Conservation (phyloP, 345 rosid species). For the Eucalyptus dawsonii region DNA sequence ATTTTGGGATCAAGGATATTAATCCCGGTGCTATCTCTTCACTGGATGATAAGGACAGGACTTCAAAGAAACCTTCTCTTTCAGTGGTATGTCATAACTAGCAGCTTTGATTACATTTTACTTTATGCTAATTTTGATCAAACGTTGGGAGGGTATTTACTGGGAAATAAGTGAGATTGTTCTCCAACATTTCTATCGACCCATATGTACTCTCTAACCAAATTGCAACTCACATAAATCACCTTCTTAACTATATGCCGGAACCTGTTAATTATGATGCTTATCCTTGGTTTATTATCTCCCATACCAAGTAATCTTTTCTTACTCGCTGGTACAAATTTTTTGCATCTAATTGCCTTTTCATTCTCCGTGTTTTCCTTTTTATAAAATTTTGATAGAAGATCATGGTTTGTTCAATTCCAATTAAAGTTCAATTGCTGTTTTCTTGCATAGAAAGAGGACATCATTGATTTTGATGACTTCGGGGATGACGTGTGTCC, state of each 20-base stretch:
- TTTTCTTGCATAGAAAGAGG: conserved; percentile 10
- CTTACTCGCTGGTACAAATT: background rate
- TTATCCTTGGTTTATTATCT: background rate
- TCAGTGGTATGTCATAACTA: background rate
- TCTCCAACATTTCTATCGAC: background rate
- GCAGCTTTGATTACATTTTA: background rate
- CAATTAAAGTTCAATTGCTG: background rate
- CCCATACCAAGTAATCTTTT: background rate
- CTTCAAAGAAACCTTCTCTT: background rate
- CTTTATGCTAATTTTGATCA: background rate
- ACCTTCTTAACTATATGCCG: background rate
- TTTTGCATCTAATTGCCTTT: background rate
- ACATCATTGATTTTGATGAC: conserved; percentile 22
- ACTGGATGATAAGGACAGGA: background rate
- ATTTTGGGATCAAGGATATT: background rate
- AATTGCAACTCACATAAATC: background rate
- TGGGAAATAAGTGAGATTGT: background rate
- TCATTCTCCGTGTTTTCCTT: background rate
- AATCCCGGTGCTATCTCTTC: background rate
- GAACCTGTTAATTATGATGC: background rate
- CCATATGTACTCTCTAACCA: background rate
- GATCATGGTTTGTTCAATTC: background rate
- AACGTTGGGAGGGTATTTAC: background rate
- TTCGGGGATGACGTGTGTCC: conserved; percentile 34
- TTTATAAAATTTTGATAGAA: background rate